These are phyloP conservation scores for Tricholoma matsutake DNA, from an alignment of 768 basidiomycete species.

Conservation along the genomic window DNA sequence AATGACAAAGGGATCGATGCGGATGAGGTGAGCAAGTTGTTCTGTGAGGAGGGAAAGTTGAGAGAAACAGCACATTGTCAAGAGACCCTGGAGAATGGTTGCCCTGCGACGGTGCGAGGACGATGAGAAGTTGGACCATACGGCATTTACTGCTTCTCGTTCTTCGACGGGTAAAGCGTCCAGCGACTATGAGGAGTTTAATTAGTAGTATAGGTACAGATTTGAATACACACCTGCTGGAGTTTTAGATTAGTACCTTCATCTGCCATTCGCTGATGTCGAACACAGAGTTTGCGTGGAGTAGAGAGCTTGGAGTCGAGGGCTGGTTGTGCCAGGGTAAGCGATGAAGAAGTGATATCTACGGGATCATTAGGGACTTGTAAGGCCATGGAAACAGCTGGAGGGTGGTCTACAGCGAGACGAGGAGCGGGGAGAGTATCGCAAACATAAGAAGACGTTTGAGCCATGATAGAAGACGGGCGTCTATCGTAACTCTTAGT, in stretches of 20 bases:
- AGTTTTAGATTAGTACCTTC: constrained; percentile 90
- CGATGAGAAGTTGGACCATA: constrained; percentile 97
- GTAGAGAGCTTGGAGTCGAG: constrained; percentile 22
- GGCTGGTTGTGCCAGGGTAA: constrained; percentile 1
- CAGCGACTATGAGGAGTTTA: constrained; percentile 59
- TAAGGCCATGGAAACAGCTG: constrained; percentile 8
- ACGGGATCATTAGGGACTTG: constrained; percentile 32
- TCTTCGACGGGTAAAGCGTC: constrained; percentile 86
- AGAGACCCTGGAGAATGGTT: constrained; percentile 92
- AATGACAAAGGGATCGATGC: constrained; percentile 90
- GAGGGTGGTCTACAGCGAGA: constrained; percentile 33
- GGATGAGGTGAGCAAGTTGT: constrained; percentile 86
- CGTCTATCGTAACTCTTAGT: background rate
- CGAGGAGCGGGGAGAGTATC: constrained; percentile 69
- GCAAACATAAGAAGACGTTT: constrained; percentile 50
- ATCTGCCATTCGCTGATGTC: constrained; percentile 97
- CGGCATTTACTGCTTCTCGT: constrained; percentile 80
- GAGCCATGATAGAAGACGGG: background rate
- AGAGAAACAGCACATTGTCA: constrained; percentile 99
- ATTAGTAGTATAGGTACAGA: constrained; percentile 6
- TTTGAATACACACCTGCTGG: constrained; percentile 63
- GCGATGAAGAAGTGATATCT: constrained; percentile 7
- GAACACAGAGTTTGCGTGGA: constrained; percentile 79
- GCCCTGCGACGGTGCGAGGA: constrained; percentile 89
- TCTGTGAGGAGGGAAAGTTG: constrained; percentile 96